A percentile compares a stretch with the other conserved stretches of the same genome.
phyloP scores from a whole-genome alignment of 2,329 filamentous ascomycete species.

The Balansia obtecta region DNA sequence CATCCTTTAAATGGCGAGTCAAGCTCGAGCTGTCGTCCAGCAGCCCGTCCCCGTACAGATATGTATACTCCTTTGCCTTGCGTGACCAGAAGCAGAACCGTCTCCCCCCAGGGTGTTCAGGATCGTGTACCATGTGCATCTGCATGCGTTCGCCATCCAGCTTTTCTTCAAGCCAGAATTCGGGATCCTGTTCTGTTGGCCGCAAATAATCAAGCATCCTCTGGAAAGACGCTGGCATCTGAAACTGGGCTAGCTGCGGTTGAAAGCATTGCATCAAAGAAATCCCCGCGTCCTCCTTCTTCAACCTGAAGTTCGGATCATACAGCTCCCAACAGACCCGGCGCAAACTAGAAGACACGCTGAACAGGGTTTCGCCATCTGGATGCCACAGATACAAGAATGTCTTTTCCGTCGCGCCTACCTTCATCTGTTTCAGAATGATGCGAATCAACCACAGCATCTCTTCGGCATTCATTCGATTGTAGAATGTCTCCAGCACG shows the following conservation, averaged over 20 bases:
- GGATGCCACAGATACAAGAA: constrained; percentile 75
- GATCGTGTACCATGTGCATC: constrained; percentile 75
- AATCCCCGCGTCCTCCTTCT: constrained; percentile 63
- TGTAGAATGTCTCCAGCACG: constrained; percentile 75
- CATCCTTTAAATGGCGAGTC: constrained; percentile 65
- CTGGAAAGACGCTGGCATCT: constrained; percentile 65
- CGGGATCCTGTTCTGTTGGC: constrained; percentile 53
- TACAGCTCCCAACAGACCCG: constrained; percentile 90
- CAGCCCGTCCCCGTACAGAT: constrained; percentile 74
- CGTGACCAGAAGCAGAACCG: constrained; percentile 85
- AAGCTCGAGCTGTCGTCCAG: constrained; percentile 64
- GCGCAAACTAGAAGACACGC: constrained; percentile 78
- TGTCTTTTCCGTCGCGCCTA: constrained; percentile 75
- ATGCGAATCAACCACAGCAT: constrained; percentile 92
- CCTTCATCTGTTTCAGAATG: constrained; percentile 65
- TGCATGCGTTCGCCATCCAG: constrained; percentile 96
- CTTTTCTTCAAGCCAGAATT: constrained; percentile 98
- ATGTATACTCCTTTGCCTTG: constrained; percentile 93
- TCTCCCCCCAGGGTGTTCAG: constrained; percentile 52
- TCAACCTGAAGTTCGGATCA: constrained; percentile 59
- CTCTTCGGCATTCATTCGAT: constrained; percentile 85
- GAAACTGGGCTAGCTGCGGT: constrained; percentile 86
- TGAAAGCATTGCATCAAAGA: constrained; percentile 91
- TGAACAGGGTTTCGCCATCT: constrained; percentile 68
- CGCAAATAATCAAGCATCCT: constrained; percentile 62